phyloP scores from a whole-genome alignment of 495 filamentous ascomycete genomes.

The Aspergillus nanangensis region DNA sequence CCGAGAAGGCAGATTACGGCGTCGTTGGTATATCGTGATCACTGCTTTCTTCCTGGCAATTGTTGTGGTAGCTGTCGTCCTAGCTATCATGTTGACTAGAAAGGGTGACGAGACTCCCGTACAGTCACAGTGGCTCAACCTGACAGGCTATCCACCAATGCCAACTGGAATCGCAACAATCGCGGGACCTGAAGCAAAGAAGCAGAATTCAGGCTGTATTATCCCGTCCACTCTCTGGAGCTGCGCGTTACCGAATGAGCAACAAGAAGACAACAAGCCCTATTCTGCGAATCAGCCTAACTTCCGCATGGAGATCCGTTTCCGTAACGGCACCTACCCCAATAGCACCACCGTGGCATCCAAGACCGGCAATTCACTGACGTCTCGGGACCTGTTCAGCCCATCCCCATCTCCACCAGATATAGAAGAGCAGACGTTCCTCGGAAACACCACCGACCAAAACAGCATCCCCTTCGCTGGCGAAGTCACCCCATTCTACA shows the following conservation, averaged over 20 bases:
- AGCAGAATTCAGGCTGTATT: constrained; percentile 60
- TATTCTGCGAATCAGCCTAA: constrained; percentile 64
- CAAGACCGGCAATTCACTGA: constrained; percentile 19
- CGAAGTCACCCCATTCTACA: constrained; percentile 50
- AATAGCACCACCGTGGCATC: constrained; percentile 28
- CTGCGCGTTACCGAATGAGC: constrained; percentile 73
- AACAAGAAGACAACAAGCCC: constrained; percentile 55
- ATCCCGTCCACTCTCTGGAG: constrained; percentile 70
- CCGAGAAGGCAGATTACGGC: constrained; percentile 58
- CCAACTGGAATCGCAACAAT: constrained; percentile 78
- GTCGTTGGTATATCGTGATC: constrained; percentile 56
- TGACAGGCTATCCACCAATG: constrained; percentile 82
- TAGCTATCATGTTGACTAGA: constrained; percentile 57
- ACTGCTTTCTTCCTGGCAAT: constrained; percentile 49
- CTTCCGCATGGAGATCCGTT: constrained; percentile 75
- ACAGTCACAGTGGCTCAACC: constrained; percentile 68
- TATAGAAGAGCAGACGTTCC: constrained; percentile 65
- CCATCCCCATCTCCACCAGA: constrained; percentile 61
- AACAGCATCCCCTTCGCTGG: constrained; percentile 52
- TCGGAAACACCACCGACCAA: constrained; percentile 80
- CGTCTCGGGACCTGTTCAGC: constrained; percentile 44
- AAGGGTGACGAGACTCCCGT: constrained; percentile 36
- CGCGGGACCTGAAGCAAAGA: constrained; percentile 55
- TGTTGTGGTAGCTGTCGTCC: constrained; percentile 54
- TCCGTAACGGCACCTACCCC: constrained; percentile 62